These are phyloP conservation scores for Mortierella sp. DNA, from an alignment of 371 early-diverging fungal genomes.

Conservation along the genomic window DNA sequence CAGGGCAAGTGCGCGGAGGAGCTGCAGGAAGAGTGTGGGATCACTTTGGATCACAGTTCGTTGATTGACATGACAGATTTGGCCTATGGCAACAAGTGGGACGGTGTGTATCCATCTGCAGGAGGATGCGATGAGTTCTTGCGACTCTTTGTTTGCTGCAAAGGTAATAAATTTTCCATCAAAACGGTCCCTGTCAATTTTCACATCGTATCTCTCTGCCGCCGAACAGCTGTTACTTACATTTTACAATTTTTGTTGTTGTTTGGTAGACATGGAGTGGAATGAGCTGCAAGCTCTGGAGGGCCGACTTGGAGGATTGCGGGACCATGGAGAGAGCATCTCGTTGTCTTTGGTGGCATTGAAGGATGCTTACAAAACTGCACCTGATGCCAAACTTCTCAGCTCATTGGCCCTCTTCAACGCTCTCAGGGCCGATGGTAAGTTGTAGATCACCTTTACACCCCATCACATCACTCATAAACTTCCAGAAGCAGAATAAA, in stretches of 20 bases:
- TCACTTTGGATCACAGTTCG: constrained; percentile 72
- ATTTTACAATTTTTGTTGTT: not conserved
- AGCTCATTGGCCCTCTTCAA: constrained; percentile 81
- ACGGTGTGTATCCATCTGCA: constrained; percentile 81
- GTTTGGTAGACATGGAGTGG: constrained; percentile 56
- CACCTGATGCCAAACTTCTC: constrained; percentile 81
- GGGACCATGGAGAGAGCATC: constrained; percentile 87
- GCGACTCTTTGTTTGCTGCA: constrained; percentile 78
- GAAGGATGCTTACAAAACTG: constrained; percentile 74
- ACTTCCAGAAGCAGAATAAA: not conserved
- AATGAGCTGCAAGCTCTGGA: constrained; percentile 70
- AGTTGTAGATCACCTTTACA: constrained; percentile 21
- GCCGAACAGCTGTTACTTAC: not conserved
- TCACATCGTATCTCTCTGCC: not conserved
- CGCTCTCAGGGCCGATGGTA: constrained; percentile 61
- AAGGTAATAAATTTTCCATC: constrained; percentile 51
- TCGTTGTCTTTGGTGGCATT: constrained; percentile 75
- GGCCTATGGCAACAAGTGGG: constrained; percentile 66
- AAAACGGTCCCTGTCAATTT: not conserved
- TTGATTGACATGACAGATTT: constrained; percentile 77
- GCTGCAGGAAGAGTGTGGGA: constrained; percentile 68
- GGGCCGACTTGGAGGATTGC: constrained; percentile 79
- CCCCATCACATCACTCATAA: not conserved
- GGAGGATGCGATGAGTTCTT: constrained; percentile 90
- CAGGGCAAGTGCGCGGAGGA: constrained; percentile 61